Base-by-base conservation (phyloP, 805 yeast genomes). In the Metschnikowia noctiluminum region DNA sequence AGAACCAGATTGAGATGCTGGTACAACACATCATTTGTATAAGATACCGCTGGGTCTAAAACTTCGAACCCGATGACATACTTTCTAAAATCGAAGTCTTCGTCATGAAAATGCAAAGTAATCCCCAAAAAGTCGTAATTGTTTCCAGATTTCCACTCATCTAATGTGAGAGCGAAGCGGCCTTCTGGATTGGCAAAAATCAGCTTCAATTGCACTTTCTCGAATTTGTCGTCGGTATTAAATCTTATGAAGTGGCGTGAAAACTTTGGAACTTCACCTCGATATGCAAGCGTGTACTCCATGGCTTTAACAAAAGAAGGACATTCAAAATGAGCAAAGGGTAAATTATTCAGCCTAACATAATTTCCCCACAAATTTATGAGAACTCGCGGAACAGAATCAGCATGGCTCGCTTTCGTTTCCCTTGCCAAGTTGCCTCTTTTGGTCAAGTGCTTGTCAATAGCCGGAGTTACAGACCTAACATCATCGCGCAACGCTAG, bases 11-110 rank as follows among this genome's bases (percentile, higher is more conserved):
- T 21, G 14, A 38, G 1, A 21, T 26, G 9, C 4, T 15, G 14
- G 32, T 31, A 26, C 3, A 32, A 16, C 7, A 11, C 21, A 21
- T 43, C 21, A 5, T 38, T 42, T 7, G 41, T 10, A 15, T 15
- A 28, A 9, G 36, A 16, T 5, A 12, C 16, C 14, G 28, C 2
- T 12, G 9, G 21, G 38, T 16, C 28, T 12, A 37, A 7, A 8
- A 36, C 26, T 15, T 43, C 46, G 37, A 43, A 37, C 12, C 42
- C 46, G 16, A 43, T 38, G n/a, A 32, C 34, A 16, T 43, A 28
- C 11, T 31, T 37, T 27, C 38, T 14, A 34, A 43, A 26, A 21
- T 31, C 34, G 16, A 31, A 30, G 7, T 21, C 7, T 13, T 37
- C 39, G 21, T 43, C 21, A n/a, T 31, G 32, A 13, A 38, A 43